phyloP scores from a whole-genome alignment of 768 basidiomycete genomes.

The Boletus barrowsii region DNA sequence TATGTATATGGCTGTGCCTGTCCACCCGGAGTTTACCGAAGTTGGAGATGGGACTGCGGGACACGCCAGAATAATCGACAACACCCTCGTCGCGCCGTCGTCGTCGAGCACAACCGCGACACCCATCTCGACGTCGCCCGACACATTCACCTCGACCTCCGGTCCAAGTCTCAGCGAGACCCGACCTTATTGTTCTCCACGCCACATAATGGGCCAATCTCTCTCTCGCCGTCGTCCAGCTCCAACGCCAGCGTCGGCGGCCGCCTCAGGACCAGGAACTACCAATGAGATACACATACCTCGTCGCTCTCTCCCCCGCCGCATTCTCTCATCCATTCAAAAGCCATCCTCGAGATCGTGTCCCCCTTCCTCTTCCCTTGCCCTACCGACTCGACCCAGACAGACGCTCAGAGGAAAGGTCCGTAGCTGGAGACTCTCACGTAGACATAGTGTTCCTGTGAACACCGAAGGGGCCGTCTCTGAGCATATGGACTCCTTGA shows the following conservation, averaged over 20 bases:
- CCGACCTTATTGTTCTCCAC: background rate
- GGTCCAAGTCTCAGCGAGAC: background rate
- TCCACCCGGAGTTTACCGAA: slow-evolving; percentile 18
- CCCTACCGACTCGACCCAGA: slow-evolving; percentile 22
- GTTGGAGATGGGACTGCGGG: slow-evolving; percentile 25
- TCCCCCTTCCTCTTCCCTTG: slow-evolving; percentile 7
- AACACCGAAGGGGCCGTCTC: slow-evolving; percentile 12
- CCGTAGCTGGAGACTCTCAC: slow-evolving; percentile 25
- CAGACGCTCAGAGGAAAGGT: slow-evolving; percentile 30
- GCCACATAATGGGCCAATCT: slow-evolving; percentile 29
- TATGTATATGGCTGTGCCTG: slow-evolving; percentile 17
- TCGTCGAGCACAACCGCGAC: slow-evolving; percentile 14
- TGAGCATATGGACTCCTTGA: slow-evolving; percentile 13
- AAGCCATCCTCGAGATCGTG: slow-evolving; percentile 21
- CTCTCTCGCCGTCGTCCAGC: slow-evolving; percentile 27
- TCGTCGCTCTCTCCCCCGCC: slow-evolving; percentile 31
- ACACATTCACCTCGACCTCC: background rate
- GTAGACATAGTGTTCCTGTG: slow-evolving; percentile 14
- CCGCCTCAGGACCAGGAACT: slow-evolving; percentile 8
- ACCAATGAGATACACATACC: background rate
- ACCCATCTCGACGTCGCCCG: slow-evolving; percentile 4
- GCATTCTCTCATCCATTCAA: slow-evolving; percentile 33
- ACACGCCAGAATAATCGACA: slow-evolving; percentile 27
- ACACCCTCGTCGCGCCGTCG: slow-evolving; percentile 2
- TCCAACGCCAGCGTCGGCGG: slow-evolving; percentile 4